Conservation (phyloP, 805 yeast species). For the Candida insectalens region DNA sequence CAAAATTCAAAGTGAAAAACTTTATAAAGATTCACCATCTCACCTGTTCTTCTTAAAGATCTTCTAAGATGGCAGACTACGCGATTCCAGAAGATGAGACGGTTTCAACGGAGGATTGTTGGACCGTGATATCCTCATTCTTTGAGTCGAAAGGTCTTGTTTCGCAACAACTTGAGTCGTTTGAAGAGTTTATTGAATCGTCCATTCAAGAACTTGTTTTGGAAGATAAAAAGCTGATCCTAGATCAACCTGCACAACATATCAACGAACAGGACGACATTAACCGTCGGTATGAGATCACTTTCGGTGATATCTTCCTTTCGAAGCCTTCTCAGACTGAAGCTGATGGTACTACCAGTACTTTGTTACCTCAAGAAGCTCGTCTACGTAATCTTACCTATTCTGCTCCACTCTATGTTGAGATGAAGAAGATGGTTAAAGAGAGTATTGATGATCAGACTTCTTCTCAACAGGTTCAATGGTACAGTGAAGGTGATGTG, state of each 20-base stretch:
- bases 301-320: conserved; percentile 94
- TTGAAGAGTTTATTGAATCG: conserved; percentile 94
- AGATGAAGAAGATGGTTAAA: conserved; percentile 84
- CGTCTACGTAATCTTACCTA: conserved; percentile 92
- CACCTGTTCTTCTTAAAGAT: neutral
- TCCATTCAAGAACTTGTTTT: conserved; percentile 94
- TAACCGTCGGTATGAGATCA: conserved; percentile 87
- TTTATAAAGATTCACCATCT: neutral
- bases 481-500: conserved; percentile 45
- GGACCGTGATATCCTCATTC: conserved; percentile 96
- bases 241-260: conserved; percentile 98
- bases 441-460: conserved; percentile 67
- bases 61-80: conserved; percentile 7
- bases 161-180: conserved; percentile 95
- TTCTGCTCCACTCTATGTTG: conserved; percentile 92
- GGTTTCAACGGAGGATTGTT: conserved; percentile 96
- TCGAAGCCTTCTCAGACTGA: conserved; percentile 98
- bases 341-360: conserved; percentile 99
- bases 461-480: conserved; percentile 43
- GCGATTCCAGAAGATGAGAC: conserved; percentile 44
- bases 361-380: conserved; percentile 97
- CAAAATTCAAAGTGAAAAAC: neutral
- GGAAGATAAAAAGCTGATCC: conserved; percentile 87
- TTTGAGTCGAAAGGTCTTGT: conserved; percentile 95
- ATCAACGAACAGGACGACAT: conserved; percentile 83